These are phyloP conservation scores for Astragalus glycyphyllos DNA, from an alignment of 306 rosid species.

Conservation along the genomic window DNA sequence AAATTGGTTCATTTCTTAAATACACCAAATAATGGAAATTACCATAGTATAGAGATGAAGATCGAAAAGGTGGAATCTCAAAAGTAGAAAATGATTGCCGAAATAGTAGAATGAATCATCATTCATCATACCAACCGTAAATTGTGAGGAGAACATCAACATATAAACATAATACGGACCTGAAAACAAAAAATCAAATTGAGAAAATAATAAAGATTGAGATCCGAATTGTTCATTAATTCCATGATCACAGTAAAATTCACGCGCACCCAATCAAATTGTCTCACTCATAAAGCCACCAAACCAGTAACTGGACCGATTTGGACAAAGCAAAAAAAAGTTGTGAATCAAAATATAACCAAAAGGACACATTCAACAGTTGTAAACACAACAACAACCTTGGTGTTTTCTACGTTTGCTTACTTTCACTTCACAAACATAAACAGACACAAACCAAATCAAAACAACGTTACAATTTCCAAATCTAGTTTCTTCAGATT, in stretches of 20 bases:
- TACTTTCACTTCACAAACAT: slow-evolving; percentile 33
- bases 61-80: slow-evolving; percentile 29
- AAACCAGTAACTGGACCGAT: slow-evolving; percentile 48
- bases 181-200: slow-evolving; percentile 47
- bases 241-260: slow-evolving; percentile 42
- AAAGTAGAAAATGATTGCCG: slow-evolving; percentile 42
- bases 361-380: slow-evolving; percentile 37
- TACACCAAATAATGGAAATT: background rate
- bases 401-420: slow-evolving; percentile 37
- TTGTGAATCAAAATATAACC: slow-evolving; percentile 39
- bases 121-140: slow-evolving; percentile 43
- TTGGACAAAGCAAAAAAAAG: slow-evolving; percentile 46
- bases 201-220: slow-evolving; percentile 38
- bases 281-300: slow-evolving; percentile 49
- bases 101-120: slow-evolving; percentile 38
- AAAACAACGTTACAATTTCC: slow-evolving; percentile 31
- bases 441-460: no score
- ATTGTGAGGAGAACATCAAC: slow-evolving; percentile 48
- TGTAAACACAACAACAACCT: slow-evolving; percentile 35
- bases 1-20: background rate
- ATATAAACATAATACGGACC: slow-evolving; percentile 48
- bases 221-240: slow-evolving; percentile 50
- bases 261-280: slow-evolving; percentile 37
- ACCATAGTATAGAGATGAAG: background rate
- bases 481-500: slow-evolving; percentile 34